A percentile compares a stretch with the other conserved stretches of the same genome.
Conservation (phyloP, 805 yeast species). For the Debaryomyces tyrocola region DNA sequence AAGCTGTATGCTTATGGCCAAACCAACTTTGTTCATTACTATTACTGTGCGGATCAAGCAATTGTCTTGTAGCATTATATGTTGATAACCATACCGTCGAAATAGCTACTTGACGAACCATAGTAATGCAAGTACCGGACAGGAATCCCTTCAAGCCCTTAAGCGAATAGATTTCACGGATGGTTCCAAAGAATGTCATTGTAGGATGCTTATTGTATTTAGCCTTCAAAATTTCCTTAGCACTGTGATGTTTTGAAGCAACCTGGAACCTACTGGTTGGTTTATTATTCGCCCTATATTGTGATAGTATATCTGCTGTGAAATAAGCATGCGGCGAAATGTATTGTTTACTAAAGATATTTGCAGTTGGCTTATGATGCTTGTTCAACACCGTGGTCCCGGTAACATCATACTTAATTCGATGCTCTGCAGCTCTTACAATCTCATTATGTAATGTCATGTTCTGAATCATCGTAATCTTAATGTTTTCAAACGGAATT, state of each 20-base stretch:
- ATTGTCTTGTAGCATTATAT: slow-evolving; percentile 74
- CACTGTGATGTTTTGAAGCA: slow-evolving; percentile 10
- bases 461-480: slow-evolving; percentile 77
- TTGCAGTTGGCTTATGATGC: slow-evolving; percentile 24
- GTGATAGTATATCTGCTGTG: slow-evolving; percentile 32
- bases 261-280: slow-evolving; percentile 21
- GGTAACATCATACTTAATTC: slow-evolving; percentile 26
- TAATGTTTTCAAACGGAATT: slow-evolving; percentile 88
- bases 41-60: slow-evolving; percentile 52
- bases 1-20: slow-evolving; percentile 40
- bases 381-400: slow-evolving; percentile 22
- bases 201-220: slow-evolving; percentile 55
- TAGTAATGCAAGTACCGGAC: slow-evolving; percentile 83
- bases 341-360: slow-evolving; percentile 30
- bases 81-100: slow-evolving; percentile 83
- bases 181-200: slow-evolving; percentile 49
- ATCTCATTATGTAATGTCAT: slow-evolving; percentile 35
- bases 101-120: slow-evolving; percentile 74
- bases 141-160: slow-evolving; percentile 78
- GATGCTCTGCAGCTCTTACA: slow-evolving; percentile 11
- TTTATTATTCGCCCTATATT: slow-evolving; percentile 20
- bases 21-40: slow-evolving; percentile 39
- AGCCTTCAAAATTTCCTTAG: slow-evolving; percentile 19
- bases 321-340: slow-evolving; percentile 44
- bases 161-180: slow-evolving; percentile 64